Evolutionary conservation across 768 basidiomycete species (phyloP).

Genomic region (Chalciporus pseudorubinellus): DNA sequence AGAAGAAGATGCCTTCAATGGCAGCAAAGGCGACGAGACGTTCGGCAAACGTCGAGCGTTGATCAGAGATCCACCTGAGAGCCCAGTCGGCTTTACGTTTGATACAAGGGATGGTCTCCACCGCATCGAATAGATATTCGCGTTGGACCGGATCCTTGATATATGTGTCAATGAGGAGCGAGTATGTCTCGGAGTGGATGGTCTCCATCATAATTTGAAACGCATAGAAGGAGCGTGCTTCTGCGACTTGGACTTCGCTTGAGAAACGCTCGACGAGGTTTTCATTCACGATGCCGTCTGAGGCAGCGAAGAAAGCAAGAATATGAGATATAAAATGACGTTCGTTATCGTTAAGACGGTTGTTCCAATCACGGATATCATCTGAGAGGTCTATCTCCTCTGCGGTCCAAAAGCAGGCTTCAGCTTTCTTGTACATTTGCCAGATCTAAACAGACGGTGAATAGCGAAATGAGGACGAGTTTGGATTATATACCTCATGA

Average conservation of each 20-base stretch:
- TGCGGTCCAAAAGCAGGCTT: constrained; percentile 91
- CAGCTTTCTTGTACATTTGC: constrained; percentile 91
- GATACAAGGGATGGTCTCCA: constrained; percentile 90
- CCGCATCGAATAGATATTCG: constrained; percentile 80
- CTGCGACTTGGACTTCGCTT: constrained; percentile 83
- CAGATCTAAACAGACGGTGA: constrained; percentile 61
- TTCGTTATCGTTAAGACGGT: constrained; percentile 73
- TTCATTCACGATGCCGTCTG: constrained; percentile 94
- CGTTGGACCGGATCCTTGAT: constrained; percentile 76
- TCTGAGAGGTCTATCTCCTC: constrained; percentile 89
- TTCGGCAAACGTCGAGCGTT: constrained; percentile 76
- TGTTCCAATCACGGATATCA: constrained; percentile 81
- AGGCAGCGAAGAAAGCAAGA: constrained; percentile 93
- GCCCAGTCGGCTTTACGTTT: constrained; percentile 94
- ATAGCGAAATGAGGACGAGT: neutral
- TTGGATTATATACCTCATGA: constrained; percentile 60
- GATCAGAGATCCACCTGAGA: constrained; percentile 84
- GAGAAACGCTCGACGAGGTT: constrained; percentile 93
- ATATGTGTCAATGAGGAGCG: constrained; percentile 90
- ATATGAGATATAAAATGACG: constrained; percentile 87
- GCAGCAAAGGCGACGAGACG: constrained; percentile 92
- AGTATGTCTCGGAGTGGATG: constrained; percentile 94
- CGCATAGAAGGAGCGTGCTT: constrained; percentile 93
- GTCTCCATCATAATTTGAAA: constrained; percentile 99
- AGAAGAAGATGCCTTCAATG: constrained; percentile 97